These are phyloP conservation scores for Coemansia sp. DNA, from an alignment of 192 early-diverging fungal genomes.

Conservation along the genomic window DNA sequence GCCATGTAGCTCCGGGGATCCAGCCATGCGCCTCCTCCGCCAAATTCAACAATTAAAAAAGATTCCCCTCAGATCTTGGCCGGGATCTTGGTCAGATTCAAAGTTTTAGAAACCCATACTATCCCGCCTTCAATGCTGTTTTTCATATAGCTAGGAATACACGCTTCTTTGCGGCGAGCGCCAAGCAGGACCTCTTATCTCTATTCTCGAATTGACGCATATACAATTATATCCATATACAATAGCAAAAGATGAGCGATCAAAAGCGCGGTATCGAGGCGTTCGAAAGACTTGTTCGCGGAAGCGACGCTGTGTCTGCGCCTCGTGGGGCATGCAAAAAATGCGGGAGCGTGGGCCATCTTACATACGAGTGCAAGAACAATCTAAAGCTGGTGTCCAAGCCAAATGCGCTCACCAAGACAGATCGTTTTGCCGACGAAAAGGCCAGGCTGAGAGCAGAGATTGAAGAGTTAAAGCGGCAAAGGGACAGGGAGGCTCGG, in stretches of 20 bases:
- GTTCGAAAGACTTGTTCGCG: constrained; percentile 47
- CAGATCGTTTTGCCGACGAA: constrained; percentile 38
- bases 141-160: no score
- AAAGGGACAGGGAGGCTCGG: not conserved
- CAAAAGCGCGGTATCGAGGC: constrained; percentile 47
- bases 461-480: constrained; percentile 17
- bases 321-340: constrained; percentile 48
- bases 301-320: constrained; percentile 19
- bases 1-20: no score
- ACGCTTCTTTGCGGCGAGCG: no score
- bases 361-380: constrained; percentile 55
- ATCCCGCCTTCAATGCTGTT: no score
- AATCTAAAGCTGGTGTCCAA: constrained; percentile 30
- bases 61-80: no score
- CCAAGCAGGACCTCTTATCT: no score
- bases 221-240: no score
- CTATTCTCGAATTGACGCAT: no score
- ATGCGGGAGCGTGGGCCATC: constrained; percentile 51
- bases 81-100: no score
- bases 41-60: no score
- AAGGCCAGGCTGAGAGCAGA: constrained; percentile 38
- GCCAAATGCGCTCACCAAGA: constrained; percentile 5
- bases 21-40: no score
- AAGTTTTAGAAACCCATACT: no score
- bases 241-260: constrained; percentile 31